phyloP scores from a whole-genome alignment of 805 yeast genomes.

The Metschnikowia bowlesiae region DNA sequence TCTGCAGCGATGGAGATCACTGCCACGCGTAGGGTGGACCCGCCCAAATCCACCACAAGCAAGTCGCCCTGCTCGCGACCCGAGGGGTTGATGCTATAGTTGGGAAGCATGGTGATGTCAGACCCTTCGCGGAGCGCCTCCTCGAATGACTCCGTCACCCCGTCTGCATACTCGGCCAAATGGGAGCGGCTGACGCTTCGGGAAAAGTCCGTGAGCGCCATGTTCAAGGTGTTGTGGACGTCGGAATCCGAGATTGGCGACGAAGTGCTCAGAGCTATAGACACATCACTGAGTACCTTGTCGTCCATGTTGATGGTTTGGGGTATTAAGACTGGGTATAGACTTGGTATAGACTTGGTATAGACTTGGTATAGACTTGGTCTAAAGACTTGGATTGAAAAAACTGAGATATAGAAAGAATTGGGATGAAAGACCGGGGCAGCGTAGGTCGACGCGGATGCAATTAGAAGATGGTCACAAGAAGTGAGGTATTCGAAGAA shows the following conservation, averaged over 20 bases:
- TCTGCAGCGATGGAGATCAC: slow-evolving; percentile 30
- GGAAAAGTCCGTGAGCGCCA: slow-evolving; percentile 9
- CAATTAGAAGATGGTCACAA: no score
- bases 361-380: no score
- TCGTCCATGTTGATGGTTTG: background rate
- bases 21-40: slow-evolving; percentile 48
- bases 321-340: no score
- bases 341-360: no score
- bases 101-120: slow-evolving; percentile 37
- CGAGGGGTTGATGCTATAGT: slow-evolving; percentile 33
- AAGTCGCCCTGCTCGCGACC: slow-evolving; percentile 36
- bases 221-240: slow-evolving; percentile 1
- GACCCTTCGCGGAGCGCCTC: slow-evolving; percentile 26
- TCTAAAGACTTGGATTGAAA: no score
- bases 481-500: no score
- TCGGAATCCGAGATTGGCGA: slow-evolving; percentile 6
- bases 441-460: no score
- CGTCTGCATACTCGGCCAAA: slow-evolving; percentile 18
- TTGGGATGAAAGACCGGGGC: no score
- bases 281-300: slow-evolving; percentile 6
- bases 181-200: slow-evolving; percentile 1
- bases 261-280: slow-evolving; percentile 10
- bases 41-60: slow-evolving; percentile 54
- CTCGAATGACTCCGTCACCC: slow-evolving; percentile 23
- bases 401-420: no score